Percentiles rank a stretch among this genome's conserved stretches.
Evolutionary conservation across 129 eudicot genomes (phyloP).

Genomic region (Smallanthus sonchifolius): DNA sequence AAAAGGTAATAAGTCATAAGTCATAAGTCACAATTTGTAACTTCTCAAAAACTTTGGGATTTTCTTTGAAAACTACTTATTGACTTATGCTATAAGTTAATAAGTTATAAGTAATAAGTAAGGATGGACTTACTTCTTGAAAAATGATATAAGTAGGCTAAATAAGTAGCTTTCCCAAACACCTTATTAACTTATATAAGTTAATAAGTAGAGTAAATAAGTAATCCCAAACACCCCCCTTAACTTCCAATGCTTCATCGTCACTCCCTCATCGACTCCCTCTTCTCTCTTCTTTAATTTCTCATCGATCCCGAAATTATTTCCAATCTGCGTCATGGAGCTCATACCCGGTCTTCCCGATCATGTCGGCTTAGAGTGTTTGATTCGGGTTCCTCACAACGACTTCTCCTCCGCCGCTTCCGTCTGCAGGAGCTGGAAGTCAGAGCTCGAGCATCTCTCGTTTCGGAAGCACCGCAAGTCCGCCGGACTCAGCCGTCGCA

Average conservation of each 20-base stretch:
- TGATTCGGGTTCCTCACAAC: slow-evolving; percentile 39
- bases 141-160: no score
- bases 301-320: not conserved
- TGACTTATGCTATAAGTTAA: no score
- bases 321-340: slow-evolving; percentile 26
- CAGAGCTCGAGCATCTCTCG: slow-evolving; percentile 35
- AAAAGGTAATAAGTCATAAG: no score
- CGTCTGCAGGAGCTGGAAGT: slow-evolving; percentile 55
- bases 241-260: not conserved
- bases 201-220: no score
- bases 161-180: no score
- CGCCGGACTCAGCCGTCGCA: slow-evolving; percentile 39
- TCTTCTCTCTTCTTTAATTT: not conserved
- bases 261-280: not conserved
- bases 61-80: no score
- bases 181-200: no score
- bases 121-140: no score
- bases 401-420: slow-evolving; percentile 45
- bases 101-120: no score
- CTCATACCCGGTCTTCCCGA: slow-evolving; percentile 59
- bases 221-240: no score
- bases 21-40: no score
- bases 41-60: no score
- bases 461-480: slow-evolving; percentile 41
- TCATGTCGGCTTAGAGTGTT: slow-evolving; percentile 55